Percentiles rank a stretch among this genome's conserved stretches.
Evolutionary conservation across 225 moss, liverwort and hornwort species (phyloP).

Genomic region (Physcomitrellopsis africana): DNA sequence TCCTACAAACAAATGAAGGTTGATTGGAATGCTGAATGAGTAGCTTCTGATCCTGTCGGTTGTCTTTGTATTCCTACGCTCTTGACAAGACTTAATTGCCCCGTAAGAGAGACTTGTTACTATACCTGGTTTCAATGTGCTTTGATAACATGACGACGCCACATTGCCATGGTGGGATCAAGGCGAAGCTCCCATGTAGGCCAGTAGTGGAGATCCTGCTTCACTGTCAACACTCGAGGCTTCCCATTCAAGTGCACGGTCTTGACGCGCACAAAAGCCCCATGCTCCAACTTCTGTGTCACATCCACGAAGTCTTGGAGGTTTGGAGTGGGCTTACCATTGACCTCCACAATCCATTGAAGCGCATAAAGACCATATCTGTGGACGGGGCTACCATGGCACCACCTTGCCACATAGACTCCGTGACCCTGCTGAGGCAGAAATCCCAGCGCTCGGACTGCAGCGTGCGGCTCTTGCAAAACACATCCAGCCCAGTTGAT

Average conservation of each 20-base stretch:
- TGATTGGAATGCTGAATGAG: no score
- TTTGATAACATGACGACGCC: constrained; percentile 76
- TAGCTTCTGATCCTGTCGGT: no score
- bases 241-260: constrained; percentile 87
- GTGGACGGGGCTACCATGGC: constrained; percentile 83
- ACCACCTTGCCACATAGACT: constrained; percentile 91
- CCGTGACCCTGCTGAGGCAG: constrained; percentile 91
- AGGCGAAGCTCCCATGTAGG: constrained; percentile 89
- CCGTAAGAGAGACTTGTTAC: no score
- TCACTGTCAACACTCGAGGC: constrained; percentile 80
- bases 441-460: constrained; percentile 83
- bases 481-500: constrained; percentile 92
- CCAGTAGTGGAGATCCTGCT: constrained; percentile 95
- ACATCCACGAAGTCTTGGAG: constrained; percentile 79
- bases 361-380: constrained; percentile 80
- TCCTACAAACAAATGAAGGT: no score
- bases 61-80: no score
- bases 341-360: constrained; percentile 93
- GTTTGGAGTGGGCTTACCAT: constrained; percentile 78
- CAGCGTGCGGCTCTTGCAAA: constrained; percentile 82
- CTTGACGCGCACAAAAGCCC: constrained; percentile 83
- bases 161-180: constrained; percentile 62
- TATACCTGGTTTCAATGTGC: constrained; percentile 50
- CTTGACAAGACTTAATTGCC: no score
- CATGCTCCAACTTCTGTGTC: constrained; percentile 71